Evolutionary conservation across 257 asterid genomes (phyloP), one percentile per base, ranked within the genome.

Genomic region (Solanum gracilifrons): DNA sequence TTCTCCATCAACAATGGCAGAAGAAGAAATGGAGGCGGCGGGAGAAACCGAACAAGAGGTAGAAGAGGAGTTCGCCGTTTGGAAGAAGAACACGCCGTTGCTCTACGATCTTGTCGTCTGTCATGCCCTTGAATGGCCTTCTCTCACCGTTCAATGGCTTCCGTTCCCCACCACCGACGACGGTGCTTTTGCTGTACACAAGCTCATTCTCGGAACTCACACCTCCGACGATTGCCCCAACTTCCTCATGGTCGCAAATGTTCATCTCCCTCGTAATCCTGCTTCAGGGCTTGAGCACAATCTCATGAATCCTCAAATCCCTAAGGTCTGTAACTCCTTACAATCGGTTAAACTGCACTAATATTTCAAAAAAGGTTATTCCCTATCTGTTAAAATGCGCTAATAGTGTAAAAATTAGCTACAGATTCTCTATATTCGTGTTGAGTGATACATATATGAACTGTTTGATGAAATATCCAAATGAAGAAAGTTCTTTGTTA

Each of bases 1-100:
- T 48, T 29, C 37, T 32, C n/a, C 69, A 82, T 29, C 29, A 82
- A 87, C 29, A 46, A 88, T 91, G 94, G 89, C 72, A 13, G 88
- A 84, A 33, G 88, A 69, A 88, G 94, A 79, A 51, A 86, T 88
- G 93, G 82, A 58, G 88, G 76, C 29, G 89, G 88, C 35, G 36
- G 85, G 13, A 83, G 83, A n/a, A 87, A 87, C 37, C 12, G 95
- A 73, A 86, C 95, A 73, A 86, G 92, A 85, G 74, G 94, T 94
- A 84, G 98, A 93, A 90, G 98, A 95, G 90, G 99, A 97, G 89
- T 97, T 96, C 87, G 79, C 96, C 1, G 98, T 97, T 69, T 96
- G 99, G 99, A 97, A 93, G 96, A 95, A 93, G 95, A 97, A 97
- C 90, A 95, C 97, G 43, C 97, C 98, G 7, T 90, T 97, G 90